These are phyloP conservation scores for Pseudocercospora vitis DNA, from an alignment of 2,329 filamentous ascomycete genomes.

Conservation along the genomic window DNA sequence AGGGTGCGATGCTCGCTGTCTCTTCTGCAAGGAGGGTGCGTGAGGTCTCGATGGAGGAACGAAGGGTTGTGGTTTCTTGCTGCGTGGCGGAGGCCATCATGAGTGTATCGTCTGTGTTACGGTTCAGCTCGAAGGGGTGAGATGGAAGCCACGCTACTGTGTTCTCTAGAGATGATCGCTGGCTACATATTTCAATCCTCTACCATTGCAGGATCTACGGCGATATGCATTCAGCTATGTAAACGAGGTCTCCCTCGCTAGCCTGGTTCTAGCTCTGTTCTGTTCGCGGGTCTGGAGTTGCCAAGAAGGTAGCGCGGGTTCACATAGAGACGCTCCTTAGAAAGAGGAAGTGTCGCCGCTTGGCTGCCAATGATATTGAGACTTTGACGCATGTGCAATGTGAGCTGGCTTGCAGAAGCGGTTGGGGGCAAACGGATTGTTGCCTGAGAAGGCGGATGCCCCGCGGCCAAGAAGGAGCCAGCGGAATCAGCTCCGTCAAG, in stretches of 20 bases:
- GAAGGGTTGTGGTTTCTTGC: background rate
- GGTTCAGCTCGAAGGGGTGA: background rate
- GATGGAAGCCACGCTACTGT: background rate
- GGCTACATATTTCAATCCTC: too few species aligned
- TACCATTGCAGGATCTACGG: too few species aligned
- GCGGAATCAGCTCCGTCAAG: background rate
- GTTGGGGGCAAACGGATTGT: background rate
- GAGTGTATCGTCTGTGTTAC: background rate
- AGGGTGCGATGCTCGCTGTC: background rate
- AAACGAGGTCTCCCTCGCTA: too few species aligned
- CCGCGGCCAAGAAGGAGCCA: background rate
- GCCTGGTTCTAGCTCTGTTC: too few species aligned
- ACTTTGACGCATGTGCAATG: background rate
- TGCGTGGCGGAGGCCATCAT: background rate
- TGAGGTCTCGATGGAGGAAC: constrained; percentile 1
- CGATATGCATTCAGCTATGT: too few species aligned
- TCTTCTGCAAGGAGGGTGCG: background rate
- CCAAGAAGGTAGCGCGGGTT: too few species aligned
- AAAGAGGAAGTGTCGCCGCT: too few species aligned
- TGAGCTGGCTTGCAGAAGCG: background rate
- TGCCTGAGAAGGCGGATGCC: background rate
- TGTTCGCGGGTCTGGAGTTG: too few species aligned
- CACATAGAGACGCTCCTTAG: too few species aligned
- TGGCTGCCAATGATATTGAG: background rate
- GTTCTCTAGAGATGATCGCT: too few species aligned